A percentile compares a stretch with the other conserved stretches of the same genome.
These are phyloP conservation scores for Chaetomiaceae sp. DNA, from an alignment of 2,329 filamentous ascomycete genomes.

Conservation along the genomic window DNA sequence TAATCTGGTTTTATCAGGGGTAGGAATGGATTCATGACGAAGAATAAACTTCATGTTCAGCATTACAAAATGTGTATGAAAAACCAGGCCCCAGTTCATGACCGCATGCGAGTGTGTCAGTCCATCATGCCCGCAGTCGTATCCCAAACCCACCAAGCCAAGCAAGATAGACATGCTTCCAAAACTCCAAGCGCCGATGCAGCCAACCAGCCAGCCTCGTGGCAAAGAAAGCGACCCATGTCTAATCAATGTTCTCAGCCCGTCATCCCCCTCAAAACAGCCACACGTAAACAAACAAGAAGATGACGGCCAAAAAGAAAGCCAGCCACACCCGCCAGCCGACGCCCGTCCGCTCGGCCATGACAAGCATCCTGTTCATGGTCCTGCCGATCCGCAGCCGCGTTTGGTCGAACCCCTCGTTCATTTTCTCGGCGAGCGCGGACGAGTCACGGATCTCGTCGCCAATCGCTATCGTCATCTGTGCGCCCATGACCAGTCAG, in stretches of 20 bases:
- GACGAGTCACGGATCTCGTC: constrained; percentile 91
- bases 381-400: constrained; percentile 77
- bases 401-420: constrained; percentile 86
- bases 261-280: constrained; percentile 54
- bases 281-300: constrained; percentile 92
- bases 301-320: constrained; percentile 78
- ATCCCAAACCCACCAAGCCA: constrained; percentile 9
- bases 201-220: not conserved
- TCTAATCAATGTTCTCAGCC: not conserved
- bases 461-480: constrained; percentile 91
- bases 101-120: constrained; percentile 8
- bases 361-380: constrained; percentile 94
- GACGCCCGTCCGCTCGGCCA: constrained; percentile 92
- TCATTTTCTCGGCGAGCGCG: constrained; percentile 89
- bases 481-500: not conserved
- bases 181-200: constrained; percentile 17
- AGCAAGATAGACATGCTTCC: constrained; percentile 12
- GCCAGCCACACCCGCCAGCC: constrained; percentile 90
- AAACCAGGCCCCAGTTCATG: not conserved
- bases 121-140: not conserved
- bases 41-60: constrained; percentile 2
- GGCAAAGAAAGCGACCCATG: not conserved
- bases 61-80: constrained; percentile 17
- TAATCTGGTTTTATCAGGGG: not conserved
- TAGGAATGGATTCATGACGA: not conserved